These are phyloP conservation scores for Penicillium sp. DNA, from an alignment of 2,329 filamentous ascomycete species.

Conservation along the genomic window DNA sequence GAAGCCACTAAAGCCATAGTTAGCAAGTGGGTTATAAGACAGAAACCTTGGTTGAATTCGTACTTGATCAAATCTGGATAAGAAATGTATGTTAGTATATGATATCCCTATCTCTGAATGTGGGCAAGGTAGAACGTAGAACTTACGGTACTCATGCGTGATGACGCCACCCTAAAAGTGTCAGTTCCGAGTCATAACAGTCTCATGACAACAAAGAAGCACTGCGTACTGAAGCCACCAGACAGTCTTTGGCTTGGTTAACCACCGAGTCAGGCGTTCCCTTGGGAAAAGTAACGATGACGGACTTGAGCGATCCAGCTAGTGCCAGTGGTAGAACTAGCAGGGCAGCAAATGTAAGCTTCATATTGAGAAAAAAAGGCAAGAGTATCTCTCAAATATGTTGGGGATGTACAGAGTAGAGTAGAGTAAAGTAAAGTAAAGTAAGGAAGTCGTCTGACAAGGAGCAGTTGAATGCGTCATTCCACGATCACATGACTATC, in stretches of 20 bases:
- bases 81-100: slow-evolving; percentile 11
- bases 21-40: neutral
- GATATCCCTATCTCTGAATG: neutral
- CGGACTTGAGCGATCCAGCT: slow-evolving; percentile 63
- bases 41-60: slow-evolving; percentile 5
- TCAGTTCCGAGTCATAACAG: slow-evolving; percentile 14
- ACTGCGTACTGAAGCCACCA: slow-evolving; percentile 59
- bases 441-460: neutral
- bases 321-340: slow-evolving; percentile 61
- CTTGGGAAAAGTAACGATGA: slow-evolving; percentile 75
- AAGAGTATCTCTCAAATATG: neutral
- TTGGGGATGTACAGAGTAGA: neutral
- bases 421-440: neutral
- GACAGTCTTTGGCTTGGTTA: slow-evolving; percentile 67
- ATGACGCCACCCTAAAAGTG: slow-evolving; percentile 62
- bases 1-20: slow-evolving; percentile 61
- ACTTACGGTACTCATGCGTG: slow-evolving; percentile 76
- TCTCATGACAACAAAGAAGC: neutral
- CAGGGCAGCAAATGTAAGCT: slow-evolving; percentile 54
- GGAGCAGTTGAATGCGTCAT: slow-evolving; percentile 13
- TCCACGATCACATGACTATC: slow-evolving; percentile 11
- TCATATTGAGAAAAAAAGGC: slow-evolving; percentile 62
- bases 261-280: slow-evolving; percentile 67
- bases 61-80: slow-evolving; percentile 45
- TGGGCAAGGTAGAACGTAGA: slow-evolving; percentile 28